phyloP scores from a whole-genome alignment of 2,329 filamentous ascomycete species.

The Podosphaera fusca region DNA sequence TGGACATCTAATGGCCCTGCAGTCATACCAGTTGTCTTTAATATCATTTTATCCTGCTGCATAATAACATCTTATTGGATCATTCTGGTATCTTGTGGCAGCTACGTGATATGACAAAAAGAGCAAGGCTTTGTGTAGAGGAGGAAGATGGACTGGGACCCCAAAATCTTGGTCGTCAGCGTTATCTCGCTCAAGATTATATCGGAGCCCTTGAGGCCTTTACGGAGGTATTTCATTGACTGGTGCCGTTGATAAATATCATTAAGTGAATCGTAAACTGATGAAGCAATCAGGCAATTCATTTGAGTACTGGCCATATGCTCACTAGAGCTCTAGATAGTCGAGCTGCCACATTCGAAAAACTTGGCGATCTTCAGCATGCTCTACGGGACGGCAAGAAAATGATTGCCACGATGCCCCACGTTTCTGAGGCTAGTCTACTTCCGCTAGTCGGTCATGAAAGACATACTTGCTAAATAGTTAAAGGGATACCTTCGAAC shows the following conservation, averaged over 20 bases:
- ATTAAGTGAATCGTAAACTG: not conserved
- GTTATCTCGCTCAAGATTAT: constrained; percentile 14
- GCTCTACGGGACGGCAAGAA: constrained; percentile 15
- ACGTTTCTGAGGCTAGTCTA: constrained; percentile 11
- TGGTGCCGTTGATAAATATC: not conserved
- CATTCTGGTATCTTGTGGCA: no score
- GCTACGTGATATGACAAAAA: no score
- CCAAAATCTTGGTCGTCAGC: constrained; percentile 10
- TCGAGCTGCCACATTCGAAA: constrained; percentile 16
- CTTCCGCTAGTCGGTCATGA: not conserved
- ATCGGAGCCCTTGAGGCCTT: constrained; percentile 11
- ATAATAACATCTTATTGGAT: no score
- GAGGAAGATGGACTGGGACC: constrained; percentile 11
- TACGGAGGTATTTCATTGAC: constrained; percentile 7
- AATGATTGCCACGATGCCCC: constrained; percentile 15
- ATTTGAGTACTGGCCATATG: constrained; percentile 9
- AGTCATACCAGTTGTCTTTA: no score
- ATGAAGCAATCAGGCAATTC: constrained; percentile 9
- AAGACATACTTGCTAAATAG: not conserved
- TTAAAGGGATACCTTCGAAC: constrained; percentile 16
- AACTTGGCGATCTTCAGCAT: constrained; percentile 10
- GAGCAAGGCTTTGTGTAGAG: no score
- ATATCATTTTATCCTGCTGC: no score
- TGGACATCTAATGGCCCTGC: no score
- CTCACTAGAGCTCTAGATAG: constrained; percentile 15